phyloP scores from a whole-genome alignment of 129 eudicot genomes.

The carrot (Daucus carota) region DNA sequence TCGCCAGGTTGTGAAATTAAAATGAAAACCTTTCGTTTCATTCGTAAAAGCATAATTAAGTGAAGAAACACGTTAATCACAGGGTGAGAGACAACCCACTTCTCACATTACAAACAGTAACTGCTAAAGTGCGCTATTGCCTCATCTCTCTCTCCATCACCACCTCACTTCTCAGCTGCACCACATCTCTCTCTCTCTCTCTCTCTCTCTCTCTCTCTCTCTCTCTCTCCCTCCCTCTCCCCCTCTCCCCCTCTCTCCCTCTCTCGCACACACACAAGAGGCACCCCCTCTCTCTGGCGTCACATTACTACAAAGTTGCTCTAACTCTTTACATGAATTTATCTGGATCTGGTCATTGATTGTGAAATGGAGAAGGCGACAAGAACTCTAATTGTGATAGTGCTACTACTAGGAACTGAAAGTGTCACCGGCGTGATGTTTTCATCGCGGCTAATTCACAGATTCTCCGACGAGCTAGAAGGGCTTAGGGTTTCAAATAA shows the following conservation, averaged over 20 bases:
- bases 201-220: background rate
- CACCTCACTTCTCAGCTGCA: too few species aligned
- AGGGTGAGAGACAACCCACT: background rate
- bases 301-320: background rate
- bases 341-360: slow-evolving; percentile 4
- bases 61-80: background rate
- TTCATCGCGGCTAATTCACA: slow-evolving; percentile 51
- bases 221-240: too few species aligned
- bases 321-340: background rate
- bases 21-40: too few species aligned
- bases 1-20: too few species aligned
- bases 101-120: background rate
- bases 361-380: slow-evolving; percentile 20
- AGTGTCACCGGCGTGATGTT: slow-evolving; percentile 22
- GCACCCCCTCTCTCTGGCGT: too few species aligned
- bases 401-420: slow-evolving; percentile 10
- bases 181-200: background rate
- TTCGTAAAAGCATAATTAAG: background rate
- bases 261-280: too few species aligned
- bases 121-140: background rate
- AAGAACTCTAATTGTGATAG: slow-evolving; percentile 12
- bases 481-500: slow-evolving; percentile 41
- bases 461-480: slow-evolving; percentile 58
- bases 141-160: background rate
- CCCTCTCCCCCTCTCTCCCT: too few species aligned